phyloP scores from a whole-genome alignment of 768 basidiomycete species.

The Mycena venus region DNA sequence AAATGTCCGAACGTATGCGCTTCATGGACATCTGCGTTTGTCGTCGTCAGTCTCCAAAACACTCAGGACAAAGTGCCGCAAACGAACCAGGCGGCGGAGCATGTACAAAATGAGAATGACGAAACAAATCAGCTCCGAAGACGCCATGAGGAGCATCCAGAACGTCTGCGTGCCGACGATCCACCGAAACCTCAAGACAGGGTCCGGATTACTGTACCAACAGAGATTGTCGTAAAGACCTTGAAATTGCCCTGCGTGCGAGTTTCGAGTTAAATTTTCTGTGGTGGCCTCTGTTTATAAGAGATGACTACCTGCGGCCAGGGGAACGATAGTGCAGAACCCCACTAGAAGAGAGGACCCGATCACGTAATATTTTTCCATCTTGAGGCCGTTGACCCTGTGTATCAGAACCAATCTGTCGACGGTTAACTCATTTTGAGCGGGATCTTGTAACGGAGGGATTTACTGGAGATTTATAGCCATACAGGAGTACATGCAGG shows the following conservation, averaged over 20 bases:
- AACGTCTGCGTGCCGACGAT: neutral
- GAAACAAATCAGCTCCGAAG: neutral
- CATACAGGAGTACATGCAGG: conserved; percentile 4
- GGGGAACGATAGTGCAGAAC: neutral
- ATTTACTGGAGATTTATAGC: conserved; percentile 7
- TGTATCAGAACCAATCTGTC: neutral
- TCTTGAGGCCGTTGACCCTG: neutral
- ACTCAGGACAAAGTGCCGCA: neutral
- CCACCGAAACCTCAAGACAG: neutral
- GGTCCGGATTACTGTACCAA: neutral
- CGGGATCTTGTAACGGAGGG: neutral
- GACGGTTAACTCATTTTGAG: neutral
- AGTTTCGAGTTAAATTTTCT: no score
- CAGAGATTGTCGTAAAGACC: neutral
- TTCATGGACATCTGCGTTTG: neutral
- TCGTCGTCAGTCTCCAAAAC: neutral
- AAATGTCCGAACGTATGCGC: neutral
- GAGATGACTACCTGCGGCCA: no score
- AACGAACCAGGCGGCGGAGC: neutral
- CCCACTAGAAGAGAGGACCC: neutral
- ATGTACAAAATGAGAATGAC: neutral
- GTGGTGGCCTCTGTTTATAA: no score
- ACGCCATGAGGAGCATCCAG: neutral
- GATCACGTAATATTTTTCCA: neutral
- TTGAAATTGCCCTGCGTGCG: neutral